Evolutionary conservation across 2,329 filamentous ascomycete species (phyloP), one percentile per base, ranked within the genome.

Genomic region (Mycogone perniciosa): DNA sequence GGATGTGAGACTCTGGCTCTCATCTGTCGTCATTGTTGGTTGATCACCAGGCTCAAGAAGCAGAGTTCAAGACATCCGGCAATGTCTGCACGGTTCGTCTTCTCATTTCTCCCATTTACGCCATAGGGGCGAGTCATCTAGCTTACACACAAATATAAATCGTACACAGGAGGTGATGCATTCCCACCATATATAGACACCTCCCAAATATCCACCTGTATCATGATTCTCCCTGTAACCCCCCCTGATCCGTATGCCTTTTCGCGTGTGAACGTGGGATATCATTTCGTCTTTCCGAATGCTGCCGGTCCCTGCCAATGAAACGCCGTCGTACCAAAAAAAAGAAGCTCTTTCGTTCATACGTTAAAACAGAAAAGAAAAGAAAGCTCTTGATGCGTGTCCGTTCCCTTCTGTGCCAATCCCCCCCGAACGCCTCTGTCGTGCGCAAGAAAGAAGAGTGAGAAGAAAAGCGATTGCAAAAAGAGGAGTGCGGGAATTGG

Each of bases 241-340:
- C 48, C 43, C 38, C 49, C 31, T 48, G 37, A 52, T 52, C 43
- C 40, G 37, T 50, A 44, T 53, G 48, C 48, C 42, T 20, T 38
- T 38, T 20, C 42, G 50, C 40, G 50, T 45, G 7, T 39, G 50
- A 50, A 35, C 44, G 20, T 50, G 30, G 51, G 51, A 53, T 53
- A 53, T 50, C 51, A 50, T 53, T 35, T 44, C 50, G 27, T 52
- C 48, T 49, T 52, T 35, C 40, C 43, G 40, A 39, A 8, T 49
- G 34, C 35, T 46, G 30, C 38, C 33, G 20, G 42, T 20, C 42
- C 48, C 35, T 45, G 42, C 48, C n/a, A 33, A 26, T 29, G 20
- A 51, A 54, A 54, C 52, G 52, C 52, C 52, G 27, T 44, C 30
- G 29, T 7, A 35, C 13, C 33, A 46, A 51, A 51, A 51, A 37